Conservation (phyloP, 2,329 filamentous ascomycete species). For the Xylariaceae sp. region DNA sequence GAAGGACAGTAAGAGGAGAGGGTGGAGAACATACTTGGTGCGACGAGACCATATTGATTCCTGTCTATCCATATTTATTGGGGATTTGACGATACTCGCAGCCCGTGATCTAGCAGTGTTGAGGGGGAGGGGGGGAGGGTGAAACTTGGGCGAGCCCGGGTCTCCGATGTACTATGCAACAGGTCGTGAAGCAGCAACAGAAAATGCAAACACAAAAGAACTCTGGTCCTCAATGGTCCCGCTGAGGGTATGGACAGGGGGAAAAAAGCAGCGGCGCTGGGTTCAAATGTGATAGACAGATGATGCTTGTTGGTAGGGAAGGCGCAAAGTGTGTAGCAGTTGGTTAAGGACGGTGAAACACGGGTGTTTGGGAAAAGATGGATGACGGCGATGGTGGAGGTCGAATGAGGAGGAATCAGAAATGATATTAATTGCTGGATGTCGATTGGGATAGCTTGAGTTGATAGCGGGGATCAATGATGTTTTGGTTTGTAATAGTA, state of each 20-base stretch:
- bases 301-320: background rate
- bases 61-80: constrained; percentile 51
- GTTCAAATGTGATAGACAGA: background rate
- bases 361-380: constrained; percentile 1
- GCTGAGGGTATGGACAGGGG: too few relatives aligned
- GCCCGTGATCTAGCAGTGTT: constrained; percentile 12
- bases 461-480: background rate
- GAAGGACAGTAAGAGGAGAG: constrained; percentile 9
- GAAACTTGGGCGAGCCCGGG: constrained; percentile 12
- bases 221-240: too few relatives aligned
- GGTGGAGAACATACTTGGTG: constrained; percentile 62
- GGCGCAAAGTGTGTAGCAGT: constrained; percentile 3
- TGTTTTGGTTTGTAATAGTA: constrained; percentile 10
- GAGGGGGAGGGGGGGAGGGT: constrained; percentile 9
- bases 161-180: too few relatives aligned
- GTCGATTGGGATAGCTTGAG: background rate
- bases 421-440: too few relatives aligned
- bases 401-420: too few relatives aligned
- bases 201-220: too few relatives aligned
- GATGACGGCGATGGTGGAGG: constrained; percentile 1
- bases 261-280: background rate
- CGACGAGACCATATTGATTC: constrained; percentile 68
- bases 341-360: constrained; percentile 5
- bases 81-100: constrained; percentile 6
- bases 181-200: too few relatives aligned